Conservation (phyloP, 192 early-diverging fungal genomes). For the Coemansia sp. region DNA sequence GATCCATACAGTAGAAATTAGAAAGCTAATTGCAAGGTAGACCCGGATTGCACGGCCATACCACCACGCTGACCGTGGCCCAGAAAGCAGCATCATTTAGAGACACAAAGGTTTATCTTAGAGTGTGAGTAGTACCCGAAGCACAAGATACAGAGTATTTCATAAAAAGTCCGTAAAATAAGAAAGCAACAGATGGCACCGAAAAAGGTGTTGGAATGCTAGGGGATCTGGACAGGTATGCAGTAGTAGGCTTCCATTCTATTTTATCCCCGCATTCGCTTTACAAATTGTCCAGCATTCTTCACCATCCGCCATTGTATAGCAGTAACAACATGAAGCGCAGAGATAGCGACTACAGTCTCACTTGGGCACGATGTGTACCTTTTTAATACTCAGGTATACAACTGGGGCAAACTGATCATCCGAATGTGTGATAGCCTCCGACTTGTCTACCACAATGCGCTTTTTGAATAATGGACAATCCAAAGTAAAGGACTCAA, state of each 20-base stretch:
- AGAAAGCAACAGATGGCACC: neutral
- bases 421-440: constrained; percentile 75
- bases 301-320: neutral
- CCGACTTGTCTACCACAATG: constrained; percentile 71
- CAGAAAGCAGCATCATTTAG: constrained; percentile 13
- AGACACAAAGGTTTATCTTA: neutral
- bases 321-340: neutral
- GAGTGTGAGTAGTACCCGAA: neutral
- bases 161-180: neutral
- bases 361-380: constrained; percentile 70
- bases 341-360: neutral
- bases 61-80: constrained; percentile 43
- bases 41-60: constrained; percentile 46
- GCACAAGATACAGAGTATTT: neutral
- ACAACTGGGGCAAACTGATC: constrained; percentile 80
- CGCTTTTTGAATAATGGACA: constrained; percentile 86
- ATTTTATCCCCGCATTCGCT: neutral
- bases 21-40: constrained; percentile 40
- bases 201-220: neutral
- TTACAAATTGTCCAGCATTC: neutral
- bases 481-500: constrained; percentile 90
- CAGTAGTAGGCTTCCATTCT: neutral
- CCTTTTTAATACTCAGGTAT: constrained; percentile 71
- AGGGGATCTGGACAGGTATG: neutral
- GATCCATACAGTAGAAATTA: constrained; percentile 33